Conservation (phyloP, 768 basidiomycete species). For the Lyophyllum shimeji region DNA sequence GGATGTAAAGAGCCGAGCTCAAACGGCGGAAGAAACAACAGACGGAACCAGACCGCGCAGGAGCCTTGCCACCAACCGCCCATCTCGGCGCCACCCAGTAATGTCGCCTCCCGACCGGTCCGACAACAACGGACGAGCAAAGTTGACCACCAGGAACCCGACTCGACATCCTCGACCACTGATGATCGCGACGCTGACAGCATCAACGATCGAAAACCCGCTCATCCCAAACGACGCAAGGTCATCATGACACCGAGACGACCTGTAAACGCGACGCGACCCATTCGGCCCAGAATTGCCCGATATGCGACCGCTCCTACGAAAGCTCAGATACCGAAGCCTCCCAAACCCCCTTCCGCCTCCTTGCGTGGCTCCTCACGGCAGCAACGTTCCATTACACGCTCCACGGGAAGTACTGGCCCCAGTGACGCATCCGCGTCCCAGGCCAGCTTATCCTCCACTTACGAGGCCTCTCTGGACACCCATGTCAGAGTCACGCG, state of each 20-base stretch:
- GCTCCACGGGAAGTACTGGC: background rate
- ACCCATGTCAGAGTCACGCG: background rate
- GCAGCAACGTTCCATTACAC: slow-evolving; percentile 1
- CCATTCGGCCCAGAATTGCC: slow-evolving; percentile 17
- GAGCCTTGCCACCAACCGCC: background rate
- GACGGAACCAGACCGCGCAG: background rate
- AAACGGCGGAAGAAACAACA: slow-evolving; percentile 8
- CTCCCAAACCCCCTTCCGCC: slow-evolving; percentile 4
- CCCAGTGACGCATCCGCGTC: background rate
- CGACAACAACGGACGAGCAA: background rate
- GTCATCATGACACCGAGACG: slow-evolving; percentile 20
- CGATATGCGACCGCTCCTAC: slow-evolving; percentile 9
- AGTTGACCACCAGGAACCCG: slow-evolving; percentile 6
- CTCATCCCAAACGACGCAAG: slow-evolving; percentile 33
- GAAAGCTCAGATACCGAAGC: slow-evolving; percentile 10
- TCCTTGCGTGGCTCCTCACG: slow-evolving; percentile 8
- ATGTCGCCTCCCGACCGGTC: background rate
- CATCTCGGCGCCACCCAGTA: background rate
- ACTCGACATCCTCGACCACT: slow-evolving; percentile 16
- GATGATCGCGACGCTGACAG: slow-evolving; percentile 15
- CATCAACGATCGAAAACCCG: slow-evolving; percentile 19
- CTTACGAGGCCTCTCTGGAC: background rate
- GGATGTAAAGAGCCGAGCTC: slow-evolving; percentile 17
- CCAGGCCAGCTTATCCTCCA: slow-evolving; percentile 4
- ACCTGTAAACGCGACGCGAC: slow-evolving; percentile 9